A percentile compares a stretch with the other conserved stretches of the same genome.
Conservation (phyloP, 768 basidiomycete genomes). For the Pleurotus cornucopiae region DNA sequence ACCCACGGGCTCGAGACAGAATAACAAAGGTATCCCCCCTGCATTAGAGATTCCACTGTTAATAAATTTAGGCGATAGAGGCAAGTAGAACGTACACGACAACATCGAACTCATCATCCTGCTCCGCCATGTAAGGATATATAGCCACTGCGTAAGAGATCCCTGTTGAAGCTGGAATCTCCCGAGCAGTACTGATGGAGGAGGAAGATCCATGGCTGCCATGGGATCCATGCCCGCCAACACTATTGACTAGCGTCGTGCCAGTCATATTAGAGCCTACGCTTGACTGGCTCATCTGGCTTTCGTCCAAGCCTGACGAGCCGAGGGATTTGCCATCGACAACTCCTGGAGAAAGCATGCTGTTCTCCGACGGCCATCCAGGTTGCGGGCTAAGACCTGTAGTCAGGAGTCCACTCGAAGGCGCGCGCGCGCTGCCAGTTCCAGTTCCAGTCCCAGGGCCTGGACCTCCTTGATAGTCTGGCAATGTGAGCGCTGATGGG, state of each 20-base stretch:
- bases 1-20: conserved; percentile 89
- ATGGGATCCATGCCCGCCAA: conserved; percentile 4
- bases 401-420: conserved; percentile 22
- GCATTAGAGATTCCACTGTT: conserved; percentile 2
- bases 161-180: conserved; percentile 43
- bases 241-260: neutral
- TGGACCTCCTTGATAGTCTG: conserved; percentile 45
- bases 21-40: conserved; percentile 95
- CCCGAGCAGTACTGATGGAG: conserved; percentile 23
- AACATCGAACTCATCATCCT: conserved; percentile 98
- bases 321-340: conserved; percentile 32
- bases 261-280: conserved; percentile 11
- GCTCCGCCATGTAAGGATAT: conserved; percentile 98
- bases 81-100: conserved; percentile 65
- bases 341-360: conserved; percentile 54
- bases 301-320: conserved; percentile 27
- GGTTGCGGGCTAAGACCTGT: conserved; percentile 64
- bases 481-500: conserved; percentile 69
- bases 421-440: neutral
- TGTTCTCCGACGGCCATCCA: conserved; percentile 62
- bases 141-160: conserved; percentile 96
- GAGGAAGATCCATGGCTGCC: neutral
- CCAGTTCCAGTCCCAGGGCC: conserved; percentile 29
- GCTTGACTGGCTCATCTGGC: conserved; percentile 21
- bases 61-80: conserved; percentile 5